These are phyloP conservation scores for Tetrahymena thermophila DNA, from an alignment of 73 alveolate species.

Conservation along the genomic window DNA sequence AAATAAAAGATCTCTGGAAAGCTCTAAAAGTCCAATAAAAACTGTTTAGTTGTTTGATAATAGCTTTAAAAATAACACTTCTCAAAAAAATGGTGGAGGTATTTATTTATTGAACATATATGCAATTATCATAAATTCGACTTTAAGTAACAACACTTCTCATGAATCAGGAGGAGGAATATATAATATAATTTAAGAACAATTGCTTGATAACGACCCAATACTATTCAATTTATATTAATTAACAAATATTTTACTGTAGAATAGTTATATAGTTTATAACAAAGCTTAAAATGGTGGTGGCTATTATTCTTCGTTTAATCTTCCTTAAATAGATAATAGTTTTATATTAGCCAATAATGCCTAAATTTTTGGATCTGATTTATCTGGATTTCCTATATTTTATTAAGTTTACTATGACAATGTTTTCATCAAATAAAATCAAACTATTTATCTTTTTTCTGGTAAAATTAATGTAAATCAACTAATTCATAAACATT, in stretches of 20 bases:
- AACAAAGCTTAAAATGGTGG: background rate
- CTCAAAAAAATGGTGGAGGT: background rate
- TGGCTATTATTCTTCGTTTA: background rate
- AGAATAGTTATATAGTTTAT: too few species aligned
- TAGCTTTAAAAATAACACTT: background rate
- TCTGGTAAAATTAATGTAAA: background rate
- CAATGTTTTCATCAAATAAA: background rate
- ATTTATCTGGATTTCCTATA: background rate
- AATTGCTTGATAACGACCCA: background rate
- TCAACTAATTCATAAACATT: too few species aligned
- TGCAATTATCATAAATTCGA: background rate
- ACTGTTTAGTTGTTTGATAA: background rate
- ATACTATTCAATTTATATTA: too few species aligned
- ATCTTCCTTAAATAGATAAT: background rate
- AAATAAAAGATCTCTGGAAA: background rate
- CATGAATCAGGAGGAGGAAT: background rate
- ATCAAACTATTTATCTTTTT: background rate
- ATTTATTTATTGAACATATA: background rate
- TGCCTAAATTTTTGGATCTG: background rate
- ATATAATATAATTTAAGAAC: background rate
- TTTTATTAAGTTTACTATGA: background rate
- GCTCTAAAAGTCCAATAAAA: background rate
- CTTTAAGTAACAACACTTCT: background rate
- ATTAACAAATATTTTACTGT: background rate
- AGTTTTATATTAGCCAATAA: background rate